phyloP scores from a whole-genome alignment of 257 asterid species.

The Oldenlandia corymbosa region DNA sequence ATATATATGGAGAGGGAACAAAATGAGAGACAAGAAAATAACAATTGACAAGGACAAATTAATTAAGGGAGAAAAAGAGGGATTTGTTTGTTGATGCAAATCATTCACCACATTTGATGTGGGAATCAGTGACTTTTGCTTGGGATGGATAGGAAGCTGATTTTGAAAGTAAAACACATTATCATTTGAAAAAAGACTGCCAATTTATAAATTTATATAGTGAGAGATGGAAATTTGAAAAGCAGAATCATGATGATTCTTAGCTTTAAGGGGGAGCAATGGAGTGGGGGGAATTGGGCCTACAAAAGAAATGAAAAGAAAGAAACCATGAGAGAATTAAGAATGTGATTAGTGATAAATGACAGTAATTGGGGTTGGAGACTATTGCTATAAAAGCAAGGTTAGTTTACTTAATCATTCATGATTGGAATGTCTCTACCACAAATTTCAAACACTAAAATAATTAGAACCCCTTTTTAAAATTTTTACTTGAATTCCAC shows the following conservation, averaged over 20 bases:
- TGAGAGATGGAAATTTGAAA: slow-evolving; percentile 15
- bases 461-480: too few relatives aligned
- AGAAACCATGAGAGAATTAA: too few relatives aligned
- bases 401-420: slow-evolving; percentile 30
- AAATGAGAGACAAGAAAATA: background rate
- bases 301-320: too few relatives aligned
- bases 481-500: too few relatives aligned
- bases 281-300: slow-evolving; percentile 29
- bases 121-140: slow-evolving; percentile 42
- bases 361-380: slow-evolving; percentile 20
- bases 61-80: slow-evolving; percentile 9
- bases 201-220: too few relatives aligned
- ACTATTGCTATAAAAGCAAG: slow-evolving; percentile 21
- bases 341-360: slow-evolving; percentile 27
- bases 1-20: background rate
- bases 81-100: slow-evolving; percentile 50
- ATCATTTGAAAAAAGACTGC: slow-evolving; percentile 50
- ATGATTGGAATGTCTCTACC: slow-evolving; percentile 34
- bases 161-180: slow-evolving; percentile 61
- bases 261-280: slow-evolving; percentile 72
- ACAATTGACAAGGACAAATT: slow-evolving; percentile 2
- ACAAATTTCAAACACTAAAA: background rate
- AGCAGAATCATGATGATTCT: slow-evolving; percentile 55
- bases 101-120: slow-evolving; percentile 63
- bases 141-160: slow-evolving; percentile 54